Evolutionary conservation across 2,329 filamentous ascomycete species (phyloP), one percentile per base, ranked within the genome.

Genomic region (Mycosphaerelloides madeirae): DNA sequence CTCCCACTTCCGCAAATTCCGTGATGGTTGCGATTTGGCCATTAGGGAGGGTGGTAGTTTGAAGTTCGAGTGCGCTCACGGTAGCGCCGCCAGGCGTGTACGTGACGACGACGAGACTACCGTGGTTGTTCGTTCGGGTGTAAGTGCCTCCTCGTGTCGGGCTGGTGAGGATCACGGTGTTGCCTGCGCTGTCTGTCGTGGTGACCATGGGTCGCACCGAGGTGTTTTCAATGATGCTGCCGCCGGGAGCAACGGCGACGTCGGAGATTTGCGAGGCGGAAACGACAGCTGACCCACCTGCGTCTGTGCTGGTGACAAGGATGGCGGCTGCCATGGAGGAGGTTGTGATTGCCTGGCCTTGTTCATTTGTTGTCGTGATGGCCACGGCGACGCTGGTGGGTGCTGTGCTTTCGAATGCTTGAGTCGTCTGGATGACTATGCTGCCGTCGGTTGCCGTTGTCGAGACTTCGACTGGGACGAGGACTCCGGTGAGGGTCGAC

Each of bases 81-180:
- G 50, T 56, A 15, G 65, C 69, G 35, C 65, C 70, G 36, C 55
- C 61, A 3, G 72, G 72, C 1, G 70, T 73, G 53, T 68, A 73
- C 1, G 72, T 75, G 2, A 72, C 70, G 39, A 71, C 50, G 43
- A 74, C 65, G 3, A 68, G 68, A 29, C 56, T 49, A 18, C 72
- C 72, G 6, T 48, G 18, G 2, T 52, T 57, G 48, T 75, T 61
- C 9, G 70, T 74, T 13, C 61, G 59, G 8, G 72, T 74, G 33
- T 72, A 57, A 15, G 71, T 65, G 35, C 70, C 62, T 37, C 70
- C 70, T 1, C 34, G 38, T 5, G 49, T 52, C 19, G 57, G 57
- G 38, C 51, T 59, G 12, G 62, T 59, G 11, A 67, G 55, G 13
- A 67, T 60, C 32, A 71, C 60, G 15, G 57, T 53, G 38, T 62